phyloP scores from a whole-genome alignment of 768 basidiomycete genomes.

The Asterophora parasitica region DNA sequence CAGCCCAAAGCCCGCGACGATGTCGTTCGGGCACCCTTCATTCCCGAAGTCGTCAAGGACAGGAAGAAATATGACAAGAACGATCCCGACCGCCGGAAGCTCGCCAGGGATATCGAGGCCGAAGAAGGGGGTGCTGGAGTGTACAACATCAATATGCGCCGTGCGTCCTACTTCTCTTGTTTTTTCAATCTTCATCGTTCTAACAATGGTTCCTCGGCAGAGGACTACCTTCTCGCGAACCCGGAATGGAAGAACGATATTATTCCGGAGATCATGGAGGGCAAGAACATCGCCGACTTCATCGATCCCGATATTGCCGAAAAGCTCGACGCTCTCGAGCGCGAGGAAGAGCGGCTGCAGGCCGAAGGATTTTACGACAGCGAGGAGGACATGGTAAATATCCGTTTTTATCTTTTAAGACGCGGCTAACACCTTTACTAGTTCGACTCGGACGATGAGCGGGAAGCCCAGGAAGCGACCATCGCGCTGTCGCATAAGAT shows the following conservation, averaged over 20 bases:
- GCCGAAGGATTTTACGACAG: conserved; percentile 93
- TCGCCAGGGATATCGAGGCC: conserved; percentile 79
- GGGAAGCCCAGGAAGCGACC: conserved; percentile 63
- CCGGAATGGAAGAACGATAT: conserved; percentile 94
- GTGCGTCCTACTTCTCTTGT: conserved; percentile 41
- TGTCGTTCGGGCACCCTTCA: conserved; percentile 80
- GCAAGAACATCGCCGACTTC: conserved; percentile 98
- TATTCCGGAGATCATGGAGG: conserved; percentile 98
- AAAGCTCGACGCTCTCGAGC: conserved; percentile 94
- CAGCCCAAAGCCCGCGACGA: conserved; percentile 88
- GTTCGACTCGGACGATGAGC: conserved; percentile 73
- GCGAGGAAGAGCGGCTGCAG: conserved; percentile 92
- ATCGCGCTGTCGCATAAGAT: conserved; percentile 62
- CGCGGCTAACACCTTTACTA: conserved; percentile 19
- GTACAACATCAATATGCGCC: conserved; percentile 84
- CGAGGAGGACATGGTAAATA: conserved; percentile 85
- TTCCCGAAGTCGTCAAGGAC: conserved; percentile 78
- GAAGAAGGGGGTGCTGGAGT: conserved; percentile 90
- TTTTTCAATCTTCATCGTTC: neutral
- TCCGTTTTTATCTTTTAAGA: neutral
- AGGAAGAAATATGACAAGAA: conserved; percentile 82
- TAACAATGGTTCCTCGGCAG: conserved; percentile 35
- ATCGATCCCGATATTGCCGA: conserved; percentile 97
- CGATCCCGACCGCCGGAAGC: conserved; percentile 68
- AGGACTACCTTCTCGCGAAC: conserved; percentile 85